Percentiles rank a stretch among this genome's conserved stretches.
Conservation (phyloP, 768 basidiomycete genomes). For the Sporobolomyces phaffii region DNA sequence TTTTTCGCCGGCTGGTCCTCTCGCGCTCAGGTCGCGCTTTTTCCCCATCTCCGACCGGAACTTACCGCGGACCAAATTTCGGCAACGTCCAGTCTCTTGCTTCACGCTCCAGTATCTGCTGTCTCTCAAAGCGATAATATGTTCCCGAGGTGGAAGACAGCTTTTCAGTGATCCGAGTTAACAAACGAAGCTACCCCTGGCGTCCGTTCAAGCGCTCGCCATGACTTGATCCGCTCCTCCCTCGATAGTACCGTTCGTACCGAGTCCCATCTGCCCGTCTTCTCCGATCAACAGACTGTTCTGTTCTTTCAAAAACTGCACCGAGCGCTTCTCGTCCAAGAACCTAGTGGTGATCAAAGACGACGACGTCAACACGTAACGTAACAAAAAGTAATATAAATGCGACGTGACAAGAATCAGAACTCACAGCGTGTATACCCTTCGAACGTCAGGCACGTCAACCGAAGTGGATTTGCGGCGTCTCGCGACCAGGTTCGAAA, state of each 20-base stretch:
- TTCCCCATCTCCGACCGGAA: no score
- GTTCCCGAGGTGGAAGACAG: no score
- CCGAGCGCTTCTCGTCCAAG: slow-evolving; percentile 86
- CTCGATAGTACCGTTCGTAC: not conserved
- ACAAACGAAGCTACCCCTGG: no score
- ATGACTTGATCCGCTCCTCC: slow-evolving; percentile 21
- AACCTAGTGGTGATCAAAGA: slow-evolving; percentile 56
- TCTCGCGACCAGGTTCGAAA: slow-evolving; percentile 74
- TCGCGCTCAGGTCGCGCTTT: no score
- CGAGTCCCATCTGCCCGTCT: slow-evolving; percentile 29
- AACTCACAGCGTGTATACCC: slow-evolving; percentile 58
- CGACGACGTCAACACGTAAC: not conserved
- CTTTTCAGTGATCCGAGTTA: no score
- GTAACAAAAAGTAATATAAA: not conserved
- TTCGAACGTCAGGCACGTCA: slow-evolving; percentile 73
- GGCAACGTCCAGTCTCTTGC: no score
- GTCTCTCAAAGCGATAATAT: no score
- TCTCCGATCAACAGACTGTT: slow-evolving; percentile 35
- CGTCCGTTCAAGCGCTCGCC: not conserved
- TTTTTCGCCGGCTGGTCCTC: no score
- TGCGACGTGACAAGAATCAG: no score
- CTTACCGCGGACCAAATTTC: no score
- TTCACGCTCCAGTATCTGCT: no score
- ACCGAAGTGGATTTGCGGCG: slow-evolving; percentile 75
- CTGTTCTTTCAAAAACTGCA: slow-evolving; percentile 76